Evolutionary conservation across 2,329 filamentous ascomycete species (phyloP), one percentile per base, ranked within the genome.

Genomic region (Fonsecaea nubica): DNA sequence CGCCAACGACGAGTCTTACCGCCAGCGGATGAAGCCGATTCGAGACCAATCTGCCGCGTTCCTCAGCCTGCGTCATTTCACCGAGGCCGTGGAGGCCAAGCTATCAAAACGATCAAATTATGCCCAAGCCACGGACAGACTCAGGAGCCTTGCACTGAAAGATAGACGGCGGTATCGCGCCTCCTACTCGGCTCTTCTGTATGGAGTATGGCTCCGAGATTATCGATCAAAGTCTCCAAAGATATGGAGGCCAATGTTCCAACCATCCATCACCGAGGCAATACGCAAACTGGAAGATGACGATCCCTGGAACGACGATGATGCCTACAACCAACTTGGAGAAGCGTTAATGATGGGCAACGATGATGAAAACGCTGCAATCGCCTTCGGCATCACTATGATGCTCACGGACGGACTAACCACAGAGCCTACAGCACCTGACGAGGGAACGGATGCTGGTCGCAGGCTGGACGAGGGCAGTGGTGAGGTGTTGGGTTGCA

Each of bases 101-200:
- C n/a, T 56, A 6, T 56, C 54, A 21, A 56, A 33, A 56, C 54
- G 36, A 25, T 56, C 33, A 38, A 33, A 33, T 18, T 21, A 38
- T 56, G 40, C 54, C 13, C 54, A 56, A 36, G 30, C 54, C 54
- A 15, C 54, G 15, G 54, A 56, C n/a, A 36, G 10, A 38, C 54
- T 56, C 30, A 56, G 54, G n/a, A 56, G 54, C 36, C 54, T 56
- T 48, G 45, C 38, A 13, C 42, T 48, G n/a, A 1, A 35, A 55
- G 45, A 50, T 6, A 62, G 55, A 55, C 59, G 59, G 32, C 45
- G 32, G 8, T 64, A 64, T 52, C 40, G 40, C n/a, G 53, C 62
- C 33, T 50, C 53, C n/a, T 64, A 64, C 38, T 48, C 62, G 40
- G 62, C 62, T 13, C 55, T 64, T 33, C 36, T 64, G 58, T 60